Evolutionary conservation across 2,329 filamentous ascomycete genomes (phyloP).

Genomic region (Ceratocystis colombiana): DNA sequence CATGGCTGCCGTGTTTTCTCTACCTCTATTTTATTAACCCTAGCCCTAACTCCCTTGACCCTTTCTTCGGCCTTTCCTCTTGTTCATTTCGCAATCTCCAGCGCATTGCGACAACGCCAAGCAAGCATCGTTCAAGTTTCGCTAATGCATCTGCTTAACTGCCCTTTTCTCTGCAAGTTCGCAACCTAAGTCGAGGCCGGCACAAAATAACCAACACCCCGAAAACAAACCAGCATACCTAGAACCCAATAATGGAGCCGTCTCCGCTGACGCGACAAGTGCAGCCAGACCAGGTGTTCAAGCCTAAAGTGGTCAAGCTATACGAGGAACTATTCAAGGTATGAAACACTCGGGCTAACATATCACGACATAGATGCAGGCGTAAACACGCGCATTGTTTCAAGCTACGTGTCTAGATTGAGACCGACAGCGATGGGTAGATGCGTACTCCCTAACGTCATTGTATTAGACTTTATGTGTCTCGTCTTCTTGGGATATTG

Average conservation of each 20-base stretch:
- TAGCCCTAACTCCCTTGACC: not conserved
- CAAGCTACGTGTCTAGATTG: not conserved
- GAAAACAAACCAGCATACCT: not conserved
- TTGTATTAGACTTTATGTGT: too few species aligned
- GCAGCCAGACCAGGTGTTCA: slow-evolving; percentile 70
- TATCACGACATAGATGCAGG: not conserved
- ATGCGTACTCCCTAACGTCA: too few species aligned
- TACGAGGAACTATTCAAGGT: slow-evolving; percentile 79
- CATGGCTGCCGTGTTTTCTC: not conserved
- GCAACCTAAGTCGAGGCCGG: not conserved
- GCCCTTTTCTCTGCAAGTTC: not conserved
- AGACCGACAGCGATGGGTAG: too few species aligned
- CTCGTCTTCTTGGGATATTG: not conserved
- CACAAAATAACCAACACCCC: not conserved
- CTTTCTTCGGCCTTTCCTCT: not conserved
- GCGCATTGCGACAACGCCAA: not conserved
- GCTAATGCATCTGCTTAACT: not conserved
- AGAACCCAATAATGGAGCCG: slow-evolving; percentile 55
- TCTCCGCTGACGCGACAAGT: slow-evolving; percentile 90
- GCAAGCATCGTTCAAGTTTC: not conserved
- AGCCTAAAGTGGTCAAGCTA: slow-evolving; percentile 85
- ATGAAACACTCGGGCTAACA: slow-evolving; percentile 26
- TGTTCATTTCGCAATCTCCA: not conserved
- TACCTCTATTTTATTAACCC: not conserved
- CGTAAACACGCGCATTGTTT: not conserved